A percentile compares a stretch with the other conserved stretches of the same genome.
Conservation (phyloP, 2,329 filamentous ascomycete genomes). For the Fusarium nygamai region DNA sequence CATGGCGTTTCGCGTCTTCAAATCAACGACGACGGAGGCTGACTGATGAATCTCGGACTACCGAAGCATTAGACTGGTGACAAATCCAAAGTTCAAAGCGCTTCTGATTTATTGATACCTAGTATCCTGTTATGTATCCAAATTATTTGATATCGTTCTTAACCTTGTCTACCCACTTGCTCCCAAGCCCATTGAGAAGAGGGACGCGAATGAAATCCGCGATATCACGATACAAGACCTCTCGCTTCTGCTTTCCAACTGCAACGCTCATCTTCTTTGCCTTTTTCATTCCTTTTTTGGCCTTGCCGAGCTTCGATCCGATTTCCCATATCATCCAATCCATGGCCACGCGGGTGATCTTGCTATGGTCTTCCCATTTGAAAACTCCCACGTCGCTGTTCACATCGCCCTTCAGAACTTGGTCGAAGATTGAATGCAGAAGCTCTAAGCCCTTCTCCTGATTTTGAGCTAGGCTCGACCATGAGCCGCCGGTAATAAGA, state of each 20-base stretch:
- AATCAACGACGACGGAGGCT: neutral
- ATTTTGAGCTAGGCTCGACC: neutral
- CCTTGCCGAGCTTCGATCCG: slow-evolving; percentile 9
- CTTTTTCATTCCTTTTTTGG: slow-evolving; percentile 8
- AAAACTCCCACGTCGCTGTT: neutral
- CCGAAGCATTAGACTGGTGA: neutral
- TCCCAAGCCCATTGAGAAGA: neutral
- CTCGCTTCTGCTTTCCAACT: neutral
- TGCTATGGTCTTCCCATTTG: slow-evolving; percentile 30
- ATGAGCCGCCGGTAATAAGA: neutral
- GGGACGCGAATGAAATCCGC: neutral
- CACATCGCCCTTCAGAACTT: neutral
- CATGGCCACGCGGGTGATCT: neutral
- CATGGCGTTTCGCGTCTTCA: neutral
- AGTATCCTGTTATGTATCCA: neutral
- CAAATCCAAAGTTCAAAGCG: neutral
- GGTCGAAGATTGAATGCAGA: neutral
- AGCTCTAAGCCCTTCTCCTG: neutral
- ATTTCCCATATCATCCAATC: slow-evolving; percentile 3
- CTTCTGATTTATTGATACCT: too few species aligned
- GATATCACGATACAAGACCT: slow-evolving; percentile 14
- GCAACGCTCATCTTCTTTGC: neutral
- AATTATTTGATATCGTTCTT: neutral
- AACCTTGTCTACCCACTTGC: slow-evolving; percentile 17
- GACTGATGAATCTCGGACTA: neutral